phyloP scores from a whole-genome alignment of 768 basidiomycete genomes.

The Stropharia rugosoannulata region DNA sequence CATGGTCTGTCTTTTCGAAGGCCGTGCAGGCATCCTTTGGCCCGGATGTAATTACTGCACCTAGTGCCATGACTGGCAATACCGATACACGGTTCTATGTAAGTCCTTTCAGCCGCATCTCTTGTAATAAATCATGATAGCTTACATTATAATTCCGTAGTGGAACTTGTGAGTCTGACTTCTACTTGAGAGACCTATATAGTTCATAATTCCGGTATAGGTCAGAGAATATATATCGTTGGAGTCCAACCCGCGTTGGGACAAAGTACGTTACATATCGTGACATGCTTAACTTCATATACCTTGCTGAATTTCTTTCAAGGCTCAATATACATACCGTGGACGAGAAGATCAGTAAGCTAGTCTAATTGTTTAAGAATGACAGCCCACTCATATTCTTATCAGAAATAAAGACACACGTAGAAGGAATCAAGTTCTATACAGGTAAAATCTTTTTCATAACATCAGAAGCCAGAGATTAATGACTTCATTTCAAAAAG shows the following conservation, averaged over 20 bases:
- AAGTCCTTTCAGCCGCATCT: constrained; percentile 6
- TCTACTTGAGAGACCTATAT: neutral
- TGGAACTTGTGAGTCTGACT: constrained; percentile 23
- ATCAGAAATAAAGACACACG: constrained; percentile 24
- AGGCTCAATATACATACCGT: constrained; percentile 29
- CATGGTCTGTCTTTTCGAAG: constrained; percentile 24
- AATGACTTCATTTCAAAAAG: neutral
- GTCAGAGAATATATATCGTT: constrained; percentile 28
- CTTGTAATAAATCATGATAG: neutral
- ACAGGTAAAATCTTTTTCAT: constrained; percentile 17
- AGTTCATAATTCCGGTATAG: constrained; percentile 3
- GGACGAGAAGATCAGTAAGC: constrained; percentile 29
- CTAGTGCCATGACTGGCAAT: constrained; percentile 31
- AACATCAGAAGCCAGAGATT: neutral
- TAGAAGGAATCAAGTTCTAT: constrained; percentile 28
- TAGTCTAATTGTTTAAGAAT: neutral
- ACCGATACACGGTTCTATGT: constrained; percentile 32
- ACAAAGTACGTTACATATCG: constrained; percentile 17
- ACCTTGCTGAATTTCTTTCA: neutral
- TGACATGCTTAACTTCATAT: neutral
- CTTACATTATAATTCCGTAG: constrained; percentile 6
- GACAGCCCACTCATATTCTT: neutral
- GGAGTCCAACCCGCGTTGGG: constrained; percentile 26
- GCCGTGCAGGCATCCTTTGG: constrained; percentile 29
- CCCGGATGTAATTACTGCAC: constrained; percentile 22